Evolutionary conservation across 2,329 filamentous ascomycete genomes (phyloP).

Genomic region (Xylariales sp.): DNA sequence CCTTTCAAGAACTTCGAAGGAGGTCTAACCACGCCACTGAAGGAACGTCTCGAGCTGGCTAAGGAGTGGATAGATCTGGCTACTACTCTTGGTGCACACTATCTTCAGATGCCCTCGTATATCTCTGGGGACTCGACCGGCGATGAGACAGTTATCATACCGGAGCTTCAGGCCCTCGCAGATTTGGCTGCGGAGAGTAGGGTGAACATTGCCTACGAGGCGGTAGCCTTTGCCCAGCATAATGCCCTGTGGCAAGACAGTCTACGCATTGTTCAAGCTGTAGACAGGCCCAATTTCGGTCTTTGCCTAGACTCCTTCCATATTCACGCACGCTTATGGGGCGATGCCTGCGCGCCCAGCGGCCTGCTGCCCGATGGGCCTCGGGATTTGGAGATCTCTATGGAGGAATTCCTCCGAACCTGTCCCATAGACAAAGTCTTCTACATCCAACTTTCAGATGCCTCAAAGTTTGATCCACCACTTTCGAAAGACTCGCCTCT

Average conservation of each 20-base stretch:
- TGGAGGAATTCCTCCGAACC: conserved; percentile 14
- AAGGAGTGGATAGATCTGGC: conserved; percentile 25
- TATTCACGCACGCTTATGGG: conserved; percentile 26
- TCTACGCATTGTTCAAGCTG: conserved; percentile 18
- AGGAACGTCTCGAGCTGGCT: conserved; percentile 20
- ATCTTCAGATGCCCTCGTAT: conserved; percentile 27
- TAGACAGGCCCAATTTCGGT: conserved; percentile 28
- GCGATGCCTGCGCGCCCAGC: conserved; percentile 15
- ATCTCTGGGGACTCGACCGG: conserved; percentile 18
- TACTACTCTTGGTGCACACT: conserved; percentile 17
- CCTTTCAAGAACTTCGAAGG: conserved; percentile 33
- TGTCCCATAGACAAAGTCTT: conserved; percentile 23
- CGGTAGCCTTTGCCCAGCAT: conserved; percentile 24
- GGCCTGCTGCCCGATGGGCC: conserved; percentile 12
- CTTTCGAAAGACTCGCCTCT: conserved; percentile 23
- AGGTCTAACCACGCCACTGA: conserved; percentile 15
- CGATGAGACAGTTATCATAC: conserved; percentile 20
- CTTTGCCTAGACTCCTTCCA: conserved; percentile 32
- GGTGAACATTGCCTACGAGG: conserved; percentile 26
- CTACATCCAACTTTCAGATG: conserved; percentile 31
- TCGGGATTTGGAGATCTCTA: conserved; percentile 16
- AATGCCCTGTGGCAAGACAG: conserved; percentile 27
- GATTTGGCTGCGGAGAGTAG: conserved; percentile 15
- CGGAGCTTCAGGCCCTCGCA: conserved; percentile 24
- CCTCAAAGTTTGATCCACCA: conserved; percentile 24